Evolutionary conservation across 1,139 yeast species (phyloP), one percentile per base, ranked within the genome.

Genomic region (Yamadazyma kanchanaburiensis): DNA sequence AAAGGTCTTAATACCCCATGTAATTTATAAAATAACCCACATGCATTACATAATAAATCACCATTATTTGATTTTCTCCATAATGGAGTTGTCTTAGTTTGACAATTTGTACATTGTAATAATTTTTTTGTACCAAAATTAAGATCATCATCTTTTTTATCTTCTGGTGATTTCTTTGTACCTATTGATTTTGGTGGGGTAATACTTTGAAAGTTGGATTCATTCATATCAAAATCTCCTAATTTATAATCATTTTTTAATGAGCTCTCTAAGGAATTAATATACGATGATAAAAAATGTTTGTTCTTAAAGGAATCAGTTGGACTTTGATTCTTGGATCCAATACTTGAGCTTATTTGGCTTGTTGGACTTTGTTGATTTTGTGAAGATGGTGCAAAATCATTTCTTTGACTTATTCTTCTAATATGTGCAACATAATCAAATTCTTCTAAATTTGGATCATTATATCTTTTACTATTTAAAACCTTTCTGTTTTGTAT

Each of bases 391-490:
- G 44, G 36, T 11, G 40, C 17, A 12, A 22, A 28, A 35, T 55
- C 62, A 31, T 62, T 70, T 35, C 60, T 69, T 43, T 65, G 69
- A 36, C 68, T 58, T 26, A 67, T 64, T 32, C 64, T 51, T 33
- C 71, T 48, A 20, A 68, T 66, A 39, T 68, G 74, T 14, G 71
- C 71, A 19, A 67, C 72, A 38, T 68, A 67, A 47, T 68, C 74
- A 42, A 68, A 68, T 31, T 66, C 72, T 32, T 65, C 73, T 25
- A 58, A 40, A 36, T 47, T 56, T 5, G 66, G 59, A 30, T 54
- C 59, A 15, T 32, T 15, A 12, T 12, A 7, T 11, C 30, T 25
- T 19, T 25, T 15, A 6, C 19, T 15, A 9, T 31, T 31, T 25
- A 59, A 25, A 27, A 53, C 25, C 42, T 67, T 66, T 26, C 49